Conservation (phyloP, 768 basidiomycete species). For the Dentipellis fragilis region DNA sequence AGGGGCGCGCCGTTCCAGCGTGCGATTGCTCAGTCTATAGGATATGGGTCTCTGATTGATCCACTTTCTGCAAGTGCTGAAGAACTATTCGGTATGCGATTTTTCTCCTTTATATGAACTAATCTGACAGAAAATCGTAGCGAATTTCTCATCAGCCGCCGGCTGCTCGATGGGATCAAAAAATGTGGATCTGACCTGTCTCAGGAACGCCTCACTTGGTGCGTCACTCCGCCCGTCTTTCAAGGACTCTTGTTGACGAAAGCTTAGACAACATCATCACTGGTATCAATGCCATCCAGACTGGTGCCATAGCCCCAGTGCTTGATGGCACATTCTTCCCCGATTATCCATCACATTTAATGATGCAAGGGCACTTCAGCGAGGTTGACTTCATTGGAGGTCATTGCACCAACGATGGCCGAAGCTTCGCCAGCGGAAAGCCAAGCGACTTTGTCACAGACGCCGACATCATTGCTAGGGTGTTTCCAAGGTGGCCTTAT, state of each 20-base stretch:
- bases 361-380: conserved; percentile 23
- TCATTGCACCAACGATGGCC: conserved; percentile 35
- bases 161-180: neutral
- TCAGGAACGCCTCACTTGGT: neutral
- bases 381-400: conserved; percentile 28
- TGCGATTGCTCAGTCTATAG: conserved; percentile 33
- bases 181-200: neutral
- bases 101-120: neutral
- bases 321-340: conserved; percentile 15
- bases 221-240: neutral
- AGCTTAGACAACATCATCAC: conserved; percentile 26
- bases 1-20: conserved; percentile 28
- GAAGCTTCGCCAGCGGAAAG: conserved; percentile 28
- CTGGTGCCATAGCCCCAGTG: conserved; percentile 18
- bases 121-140: neutral
- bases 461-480: conserved; percentile 26
- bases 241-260: neutral
- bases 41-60: conserved; percentile 28
- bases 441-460: conserved; percentile 30
- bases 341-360: conserved; percentile 27
- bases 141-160: neutral
- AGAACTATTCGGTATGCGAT: conserved; percentile 3
- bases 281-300: conserved; percentile 24
- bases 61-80: conserved; percentile 27
- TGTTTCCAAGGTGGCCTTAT: conserved; percentile 20